phyloP scores from a whole-genome alignment of 2,329 filamentous ascomycete genomes.

The Clonostachys solani region DNA sequence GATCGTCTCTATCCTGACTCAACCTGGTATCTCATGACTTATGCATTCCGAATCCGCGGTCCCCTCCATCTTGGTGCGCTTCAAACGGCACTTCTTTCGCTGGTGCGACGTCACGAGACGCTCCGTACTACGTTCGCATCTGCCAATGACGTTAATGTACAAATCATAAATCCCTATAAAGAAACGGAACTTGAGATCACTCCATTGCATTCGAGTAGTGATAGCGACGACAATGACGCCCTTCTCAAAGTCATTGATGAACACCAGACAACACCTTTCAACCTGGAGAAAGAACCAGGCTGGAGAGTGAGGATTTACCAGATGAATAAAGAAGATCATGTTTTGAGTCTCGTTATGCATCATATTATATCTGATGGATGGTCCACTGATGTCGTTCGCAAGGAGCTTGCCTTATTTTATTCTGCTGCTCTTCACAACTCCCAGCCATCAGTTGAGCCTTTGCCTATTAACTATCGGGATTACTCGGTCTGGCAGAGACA shows the following conservation, averaged over 20 bases:
- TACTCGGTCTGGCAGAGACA: constrained; percentile 15
- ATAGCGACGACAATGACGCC: constrained; percentile 6
- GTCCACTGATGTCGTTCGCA: constrained; percentile 8
- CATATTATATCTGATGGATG: constrained; percentile 9
- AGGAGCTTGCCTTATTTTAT: too few relatives aligned
- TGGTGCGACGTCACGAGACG: constrained; percentile 7
- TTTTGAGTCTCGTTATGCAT: constrained; percentile 9
- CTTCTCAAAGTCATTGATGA: background rate
- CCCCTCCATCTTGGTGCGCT: constrained; percentile 3
- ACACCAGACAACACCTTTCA: constrained; percentile 4
- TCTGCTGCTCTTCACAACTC: constrained; percentile 12
- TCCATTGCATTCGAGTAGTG: constrained; percentile 4
- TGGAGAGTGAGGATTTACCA: constrained; percentile 6
- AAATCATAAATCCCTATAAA: background rate
- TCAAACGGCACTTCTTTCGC: background rate
- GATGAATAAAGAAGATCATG: constrained; percentile 2
- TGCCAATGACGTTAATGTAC: background rate
- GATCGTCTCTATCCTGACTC: constrained; percentile 5
- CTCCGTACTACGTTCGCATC: constrained; percentile 5
- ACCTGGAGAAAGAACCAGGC: constrained; percentile 4
- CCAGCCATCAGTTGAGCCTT: constrained; percentile 4
- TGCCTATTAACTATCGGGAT: constrained; percentile 17
- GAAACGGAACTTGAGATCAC: constrained; percentile 4
- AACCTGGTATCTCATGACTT: constrained; percentile 3
- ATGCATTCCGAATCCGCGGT: constrained; percentile 4